Evolutionary conservation across 305 asterid genomes (phyloP), one percentile per base, ranked within the genome.

Genomic region (Fraxinus sp.): DNA sequence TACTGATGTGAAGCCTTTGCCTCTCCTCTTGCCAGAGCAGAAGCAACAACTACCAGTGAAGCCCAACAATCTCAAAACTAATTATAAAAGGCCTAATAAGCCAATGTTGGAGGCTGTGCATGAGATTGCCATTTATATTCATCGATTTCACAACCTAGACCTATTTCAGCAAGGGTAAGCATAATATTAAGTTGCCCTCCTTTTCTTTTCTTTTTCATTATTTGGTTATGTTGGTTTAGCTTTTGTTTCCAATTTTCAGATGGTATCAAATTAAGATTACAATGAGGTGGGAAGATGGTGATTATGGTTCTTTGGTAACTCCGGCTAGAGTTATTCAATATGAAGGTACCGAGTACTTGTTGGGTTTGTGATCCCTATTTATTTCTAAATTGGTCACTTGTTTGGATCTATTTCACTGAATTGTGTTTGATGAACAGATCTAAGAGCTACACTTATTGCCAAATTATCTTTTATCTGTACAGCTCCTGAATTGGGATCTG

Each of bases 281-380:
- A 2, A 86, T 95, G 90, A 94, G 97, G 86, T 95, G 98, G 99
- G 99, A 95, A 89, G 92, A 95, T 84, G 91, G 83, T 77, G 95
- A 89, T 79, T 80, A 86, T 87, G 89, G 90, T 68, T 83, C 91
- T 75, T 87, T 87, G 80, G 97, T 93, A 78, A 91, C 93, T 41
- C 99, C 99, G 73, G 92, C 99, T 33, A 95, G 99, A 89, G 97
- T 95, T 77, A 94, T 95, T 85, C 99, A 95, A 79, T 95, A 95
- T 83, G 99, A 95, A 91, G 97, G 99, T 95, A 79, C 55, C 3
- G 20, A 33, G 39, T 76, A 83, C 77, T 59, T 73, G 36, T 68
- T 81, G 66, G 71, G 74, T 59, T 80, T 24, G 33, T 82, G 75
- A 68, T 80, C 37, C 72, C 59, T 33, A 83, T 49, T 77, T 43